phyloP scores from a whole-genome alignment of 257 asterid species.

The Schizonepeta tenuifolia region DNA sequence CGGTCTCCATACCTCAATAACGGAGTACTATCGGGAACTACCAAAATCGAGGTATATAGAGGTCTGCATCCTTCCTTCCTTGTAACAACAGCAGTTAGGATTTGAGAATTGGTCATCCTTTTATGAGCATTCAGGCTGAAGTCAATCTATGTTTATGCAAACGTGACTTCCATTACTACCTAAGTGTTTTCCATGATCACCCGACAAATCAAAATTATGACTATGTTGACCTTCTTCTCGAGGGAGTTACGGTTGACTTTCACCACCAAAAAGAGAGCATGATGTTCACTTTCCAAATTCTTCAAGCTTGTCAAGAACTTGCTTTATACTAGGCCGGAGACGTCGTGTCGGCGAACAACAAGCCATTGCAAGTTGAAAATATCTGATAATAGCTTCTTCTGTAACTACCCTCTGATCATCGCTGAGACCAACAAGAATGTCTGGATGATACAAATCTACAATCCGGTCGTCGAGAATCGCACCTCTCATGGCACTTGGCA shows the following conservation, averaged over 20 bases:
- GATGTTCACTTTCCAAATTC: constrained; percentile 54
- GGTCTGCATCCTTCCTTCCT: not conserved
- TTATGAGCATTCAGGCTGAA: not conserved
- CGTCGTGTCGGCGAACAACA: constrained; percentile 80
- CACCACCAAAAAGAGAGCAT: not conserved
- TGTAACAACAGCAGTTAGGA: not conserved
- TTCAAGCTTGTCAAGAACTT: constrained; percentile 70
- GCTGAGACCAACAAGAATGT: constrained; percentile 54
- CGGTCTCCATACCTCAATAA: not conserved
- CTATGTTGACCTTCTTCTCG: constrained; percentile 15
- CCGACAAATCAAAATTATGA: constrained; percentile 13
- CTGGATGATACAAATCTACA: constrained; percentile 60
- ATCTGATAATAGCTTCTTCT: constrained; percentile 53
- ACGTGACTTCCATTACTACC: constrained; percentile 21
- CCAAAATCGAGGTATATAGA: not conserved
- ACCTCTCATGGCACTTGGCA: constrained; percentile 61
- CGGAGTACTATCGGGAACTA: not conserved
- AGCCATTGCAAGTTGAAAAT: constrained; percentile 81
- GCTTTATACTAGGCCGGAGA: constrained; percentile 66
- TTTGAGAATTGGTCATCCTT: constrained; percentile 6
- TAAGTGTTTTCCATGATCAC: constrained; percentile 36
- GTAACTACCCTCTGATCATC: constrained; percentile 40
- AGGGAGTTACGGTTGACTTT: not conserved
- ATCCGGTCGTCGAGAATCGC: constrained; percentile 78
- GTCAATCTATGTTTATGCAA: constrained; percentile 3